phyloP scores from a whole-genome alignment of 2,329 filamentous ascomycete species.

The Chalaropsis ovoidea region DNA sequence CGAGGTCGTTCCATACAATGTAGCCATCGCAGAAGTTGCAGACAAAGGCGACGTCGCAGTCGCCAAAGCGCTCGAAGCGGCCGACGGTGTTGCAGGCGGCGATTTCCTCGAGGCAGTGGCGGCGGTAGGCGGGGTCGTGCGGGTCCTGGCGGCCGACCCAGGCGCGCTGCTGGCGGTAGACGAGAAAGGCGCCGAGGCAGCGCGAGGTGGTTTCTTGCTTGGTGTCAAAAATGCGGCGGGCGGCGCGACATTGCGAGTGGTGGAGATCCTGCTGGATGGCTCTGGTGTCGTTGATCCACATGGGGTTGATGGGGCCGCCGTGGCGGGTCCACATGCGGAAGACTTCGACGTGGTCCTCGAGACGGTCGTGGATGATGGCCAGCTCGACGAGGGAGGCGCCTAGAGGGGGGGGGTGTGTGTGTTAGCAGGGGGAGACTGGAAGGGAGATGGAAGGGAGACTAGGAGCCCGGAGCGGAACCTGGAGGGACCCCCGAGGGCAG shows the following conservation, averaged over 20 bases:
- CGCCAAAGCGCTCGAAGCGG: slow-evolving; percentile 47
- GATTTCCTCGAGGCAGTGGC: slow-evolving; percentile 41
- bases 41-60: slow-evolving; percentile 46
- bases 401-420: slow-evolving; percentile 28
- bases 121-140: slow-evolving; percentile 33
- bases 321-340: slow-evolving; percentile 46
- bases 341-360: slow-evolving; percentile 40
- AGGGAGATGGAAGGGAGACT: no score
- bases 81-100: slow-evolving; percentile 44
- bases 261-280: slow-evolving; percentile 43
- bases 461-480: no score
- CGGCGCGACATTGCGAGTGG: slow-evolving; percentile 48
- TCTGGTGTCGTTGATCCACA: slow-evolving; percentile 46
- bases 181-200: slow-evolving; percentile 48
- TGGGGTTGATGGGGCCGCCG: slow-evolving; percentile 46
- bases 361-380: slow-evolving; percentile 37
- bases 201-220: slow-evolving; percentile 40
- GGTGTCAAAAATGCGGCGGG: slow-evolving; percentile 45
- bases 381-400: slow-evolving; percentile 46
- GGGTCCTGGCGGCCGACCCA: slow-evolving; percentile 23
- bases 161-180: slow-evolving; percentile 41
- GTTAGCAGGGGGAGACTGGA: neutral
- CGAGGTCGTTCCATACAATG: slow-evolving; percentile 48
- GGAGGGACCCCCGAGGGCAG: no score
- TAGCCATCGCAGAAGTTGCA: slow-evolving; percentile 55